Base-by-base conservation (phyloP, 176 grass and related monocot genomes). In the Bromus sterilis region DNA sequence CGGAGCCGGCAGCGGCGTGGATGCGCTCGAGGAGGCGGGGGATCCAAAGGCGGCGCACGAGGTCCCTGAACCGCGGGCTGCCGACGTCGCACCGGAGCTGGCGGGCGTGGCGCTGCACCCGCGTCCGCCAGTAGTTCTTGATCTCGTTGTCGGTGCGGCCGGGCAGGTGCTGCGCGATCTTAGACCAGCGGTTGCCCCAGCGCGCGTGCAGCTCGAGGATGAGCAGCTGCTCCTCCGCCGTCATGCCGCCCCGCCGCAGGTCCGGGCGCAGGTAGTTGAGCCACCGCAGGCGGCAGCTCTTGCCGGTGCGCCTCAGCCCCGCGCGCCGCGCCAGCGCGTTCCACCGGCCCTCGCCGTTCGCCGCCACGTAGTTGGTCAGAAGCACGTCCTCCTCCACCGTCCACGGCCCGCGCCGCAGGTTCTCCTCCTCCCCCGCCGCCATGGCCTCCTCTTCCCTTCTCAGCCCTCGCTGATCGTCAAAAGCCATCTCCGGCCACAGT, bases 111-210 rank as follows among this genome's bases (percentile, higher is more conserved):
- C 93, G 94, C 74, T 98, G 95, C 79, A 98, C 95, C 28, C 95
- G 33, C 3, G 95, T 98, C 44, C 95, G 78, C 95, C 95, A 98
- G 83, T 98, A 98, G 72, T 98, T 98, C 86, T 98, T 98, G 85
- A 98, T 98, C 83, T 98, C 95, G 78, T 98, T 98, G 78, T 98
- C 95, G 4, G 95, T 98, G 41, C 95, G 65, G 1, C 95, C 95
- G 0, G 95, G 95, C 23, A 98, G 71, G 78, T 91, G 86, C 87
- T 91, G 88, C 66, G 95, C 95, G 81, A 98, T 98, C 88, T 98
- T 98, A 39, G 92, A 95, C 95, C 95, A 98, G 33, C 95, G 86
- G 71, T 98, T 98, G 18, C 95, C 95, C 95, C 95, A 98, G 7
- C 95, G 84, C 10, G 90, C 87, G 86, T 98, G 95, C 49, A 98